A percentile compares a stretch with the other conserved stretches of the same genome.
Conservation (phyloP, 139 green algal species). For the Ettlia oleoabundans region DNA sequence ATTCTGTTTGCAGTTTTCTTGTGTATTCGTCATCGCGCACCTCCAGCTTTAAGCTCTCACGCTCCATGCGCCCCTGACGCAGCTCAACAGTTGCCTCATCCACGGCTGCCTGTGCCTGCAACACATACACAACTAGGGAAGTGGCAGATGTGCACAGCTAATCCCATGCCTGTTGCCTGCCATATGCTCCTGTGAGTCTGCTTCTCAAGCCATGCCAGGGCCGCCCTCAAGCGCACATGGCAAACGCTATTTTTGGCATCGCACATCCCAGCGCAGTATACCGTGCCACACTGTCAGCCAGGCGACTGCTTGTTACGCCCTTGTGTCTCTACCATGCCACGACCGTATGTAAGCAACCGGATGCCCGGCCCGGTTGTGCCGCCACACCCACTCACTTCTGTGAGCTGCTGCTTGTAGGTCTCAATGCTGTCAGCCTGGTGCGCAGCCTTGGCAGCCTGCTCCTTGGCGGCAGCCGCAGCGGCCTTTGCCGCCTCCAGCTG, state of each 20-base stretch:
- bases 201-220: too few species aligned
- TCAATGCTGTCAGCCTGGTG: neutral
- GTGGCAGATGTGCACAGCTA: too few species aligned
- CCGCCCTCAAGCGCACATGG: neutral
- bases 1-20: neutral
- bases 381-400: neutral
- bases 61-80: slow-evolving; percentile 5
- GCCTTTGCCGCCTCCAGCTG: slow-evolving; percentile 3
- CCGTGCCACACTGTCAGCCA: neutral
- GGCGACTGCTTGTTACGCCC: too few species aligned
- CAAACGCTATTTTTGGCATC: too few species aligned
- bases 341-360: too few species aligned
- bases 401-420: slow-evolving; percentile 24
- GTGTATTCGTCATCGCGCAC: too few species aligned
- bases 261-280: too few species aligned
- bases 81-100: neutral
- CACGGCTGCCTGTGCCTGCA: slow-evolving; percentile 5
- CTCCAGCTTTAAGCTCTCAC: neutral
- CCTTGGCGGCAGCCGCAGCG: neutral
- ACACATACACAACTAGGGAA: too few species aligned
- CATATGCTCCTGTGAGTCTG: too few species aligned
- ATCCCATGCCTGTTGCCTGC: too few species aligned
- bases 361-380: neutral
- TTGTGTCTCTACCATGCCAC: too few species aligned
- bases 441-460: neutral